Conservation (phyloP, 208 protist genomes). For the Wallacemonas sp. region DNA sequence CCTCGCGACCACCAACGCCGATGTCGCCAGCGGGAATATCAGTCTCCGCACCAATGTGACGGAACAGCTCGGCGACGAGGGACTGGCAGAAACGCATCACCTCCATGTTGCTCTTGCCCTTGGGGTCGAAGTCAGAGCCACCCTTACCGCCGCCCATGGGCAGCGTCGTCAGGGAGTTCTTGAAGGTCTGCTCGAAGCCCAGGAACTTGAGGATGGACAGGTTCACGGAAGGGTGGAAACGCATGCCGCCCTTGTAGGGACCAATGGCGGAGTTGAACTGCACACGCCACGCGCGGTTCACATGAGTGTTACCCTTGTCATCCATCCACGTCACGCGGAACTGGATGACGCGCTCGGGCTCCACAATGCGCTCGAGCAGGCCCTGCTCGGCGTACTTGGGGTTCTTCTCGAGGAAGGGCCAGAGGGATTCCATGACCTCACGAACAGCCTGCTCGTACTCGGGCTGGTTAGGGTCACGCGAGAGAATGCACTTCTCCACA, state of each 20-base stretch:
- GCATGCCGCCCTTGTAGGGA: slow-evolving; percentile 94
- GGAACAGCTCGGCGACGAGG: slow-evolving; percentile 87
- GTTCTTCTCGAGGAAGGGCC: slow-evolving; percentile 79
- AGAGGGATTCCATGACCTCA: slow-evolving; percentile 85
- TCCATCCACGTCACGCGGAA: slow-evolving; percentile 94
- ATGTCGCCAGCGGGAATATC: slow-evolving; percentile 96
- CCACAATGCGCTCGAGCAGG: slow-evolving; percentile 83
- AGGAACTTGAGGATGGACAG: slow-evolving; percentile 93
- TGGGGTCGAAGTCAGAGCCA: slow-evolving; percentile 93
- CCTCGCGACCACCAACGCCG: slow-evolving; percentile 90
- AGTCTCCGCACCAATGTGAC: slow-evolving; percentile 89
- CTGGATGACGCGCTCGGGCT: slow-evolving; percentile 87
- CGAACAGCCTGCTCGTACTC: slow-evolving; percentile 90
- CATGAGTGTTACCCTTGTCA: slow-evolving; percentile 75
- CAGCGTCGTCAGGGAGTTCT: slow-evolving; percentile 93
- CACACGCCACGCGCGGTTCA: slow-evolving; percentile 93
- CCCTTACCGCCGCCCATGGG: slow-evolving; percentile 94
- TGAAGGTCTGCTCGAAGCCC: slow-evolving; percentile 96
- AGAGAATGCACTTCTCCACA: slow-evolving; percentile 36
- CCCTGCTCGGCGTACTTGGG: slow-evolving; percentile 65
- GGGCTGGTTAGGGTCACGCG: slow-evolving; percentile 76
- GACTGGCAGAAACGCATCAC: slow-evolving; percentile 94
- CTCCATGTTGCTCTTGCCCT: slow-evolving; percentile 91
- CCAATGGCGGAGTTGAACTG: slow-evolving; percentile 93
- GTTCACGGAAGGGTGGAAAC: slow-evolving; percentile 86